Conservation (phyloP, 2,329 filamentous ascomycete genomes). For the Amauroascus niger region DNA sequence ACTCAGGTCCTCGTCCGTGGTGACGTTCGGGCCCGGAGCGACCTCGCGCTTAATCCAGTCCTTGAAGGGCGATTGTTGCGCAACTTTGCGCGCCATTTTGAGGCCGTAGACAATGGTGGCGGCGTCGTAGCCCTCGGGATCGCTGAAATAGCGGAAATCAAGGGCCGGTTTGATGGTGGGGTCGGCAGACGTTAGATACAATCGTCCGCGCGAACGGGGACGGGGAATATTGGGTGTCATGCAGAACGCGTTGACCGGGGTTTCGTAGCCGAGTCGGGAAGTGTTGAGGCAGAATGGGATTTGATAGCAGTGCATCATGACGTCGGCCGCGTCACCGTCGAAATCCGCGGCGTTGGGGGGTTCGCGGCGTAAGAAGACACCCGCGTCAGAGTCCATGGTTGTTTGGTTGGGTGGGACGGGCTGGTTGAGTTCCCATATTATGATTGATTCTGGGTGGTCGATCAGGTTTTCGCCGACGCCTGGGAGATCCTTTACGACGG, state of each 20-base stretch:
- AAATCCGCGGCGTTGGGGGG: constrained; percentile 55
- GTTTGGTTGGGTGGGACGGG: constrained; percentile 70
- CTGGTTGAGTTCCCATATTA: constrained; percentile 69
- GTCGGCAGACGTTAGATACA: constrained; percentile 68
- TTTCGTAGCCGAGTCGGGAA: constrained; percentile 63
- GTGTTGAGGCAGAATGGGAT: constrained; percentile 89
- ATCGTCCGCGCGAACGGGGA: constrained; percentile 63
- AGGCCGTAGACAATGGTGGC: constrained; percentile 70
- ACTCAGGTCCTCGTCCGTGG: constrained; percentile 68
- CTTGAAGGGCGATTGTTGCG: constrained; percentile 65
- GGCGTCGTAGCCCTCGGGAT: constrained; percentile 74
- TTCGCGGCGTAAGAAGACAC: constrained; percentile 77
- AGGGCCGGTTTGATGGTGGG: constrained; percentile 69
- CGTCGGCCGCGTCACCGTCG: constrained; percentile 68
- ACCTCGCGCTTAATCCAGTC: constrained; percentile 76
- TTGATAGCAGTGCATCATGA: constrained; percentile 98
- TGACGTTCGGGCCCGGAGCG: constrained; percentile 62
- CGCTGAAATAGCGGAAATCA: constrained; percentile 84
- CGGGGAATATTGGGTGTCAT: constrained; percentile 89
- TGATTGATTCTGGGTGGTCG: constrained; percentile 57
- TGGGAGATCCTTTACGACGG: constrained; percentile 23
- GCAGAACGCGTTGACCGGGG: constrained; percentile 69
- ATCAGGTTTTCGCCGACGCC: constrained; percentile 38
- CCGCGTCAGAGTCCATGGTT: constrained; percentile 83
- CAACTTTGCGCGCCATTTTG: constrained; percentile 66